Conservation (phyloP, 306 rosid genomes). For the Pterocarpus macrocarpus region DNA sequence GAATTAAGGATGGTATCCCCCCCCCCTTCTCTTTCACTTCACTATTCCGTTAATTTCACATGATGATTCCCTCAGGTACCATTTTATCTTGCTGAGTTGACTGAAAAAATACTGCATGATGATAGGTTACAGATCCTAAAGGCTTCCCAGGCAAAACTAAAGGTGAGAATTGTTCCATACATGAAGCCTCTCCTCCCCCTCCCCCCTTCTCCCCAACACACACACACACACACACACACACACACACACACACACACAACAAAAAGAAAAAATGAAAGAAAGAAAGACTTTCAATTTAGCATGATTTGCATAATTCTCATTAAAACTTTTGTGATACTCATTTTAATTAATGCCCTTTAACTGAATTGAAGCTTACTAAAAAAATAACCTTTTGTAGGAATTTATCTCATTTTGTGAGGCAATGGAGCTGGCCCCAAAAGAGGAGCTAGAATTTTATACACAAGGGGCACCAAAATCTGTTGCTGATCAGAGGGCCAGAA, state of each 20-base stretch:
- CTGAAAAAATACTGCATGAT: slow-evolving; percentile 76
- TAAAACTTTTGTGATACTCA: neutral
- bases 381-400: slow-evolving; percentile 56
- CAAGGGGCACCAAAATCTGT: slow-evolving; percentile 64
- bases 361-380: slow-evolving; percentile 21
- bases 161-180: slow-evolving; percentile 57
- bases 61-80: slow-evolving; percentile 68
- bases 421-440: slow-evolving; percentile 88
- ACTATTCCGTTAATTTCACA: slow-evolving; percentile 22
- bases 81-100: slow-evolving; percentile 90
- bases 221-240: neutral
- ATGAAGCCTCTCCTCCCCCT: neutral
- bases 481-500: slow-evolving; percentile 88
- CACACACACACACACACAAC: too few species aligned
- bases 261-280: neutral
- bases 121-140: slow-evolving; percentile 81
- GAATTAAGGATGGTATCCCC: neutral
- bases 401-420: slow-evolving; percentile 89
- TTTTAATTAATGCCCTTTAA: slow-evolving; percentile 1
- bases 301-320: neutral
- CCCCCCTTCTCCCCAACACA: neutral
- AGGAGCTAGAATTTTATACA: slow-evolving; percentile 68
- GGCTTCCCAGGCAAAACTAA: slow-evolving; percentile 80
- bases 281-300: neutral
- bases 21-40: neutral